Percentiles rank a stretch among this genome's conserved stretches.
Evolutionary conservation across 2,329 filamentous ascomycete genomes (phyloP).

Genomic region (Neonectria neomacrospora): DNA sequence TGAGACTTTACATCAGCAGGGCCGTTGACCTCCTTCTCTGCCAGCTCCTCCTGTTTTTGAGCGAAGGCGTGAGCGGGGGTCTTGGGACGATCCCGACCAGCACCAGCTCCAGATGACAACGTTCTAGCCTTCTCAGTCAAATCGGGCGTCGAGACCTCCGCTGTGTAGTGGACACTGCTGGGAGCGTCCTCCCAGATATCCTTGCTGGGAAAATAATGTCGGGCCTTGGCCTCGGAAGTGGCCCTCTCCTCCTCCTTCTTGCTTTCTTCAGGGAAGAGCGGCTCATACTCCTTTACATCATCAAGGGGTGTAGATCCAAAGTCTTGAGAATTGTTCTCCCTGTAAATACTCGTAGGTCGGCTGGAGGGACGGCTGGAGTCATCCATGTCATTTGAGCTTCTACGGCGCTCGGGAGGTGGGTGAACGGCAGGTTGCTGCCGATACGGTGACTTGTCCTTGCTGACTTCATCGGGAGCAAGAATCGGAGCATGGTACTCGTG

Average conservation of each 20-base stretch:
- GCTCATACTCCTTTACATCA: constrained; percentile 94
- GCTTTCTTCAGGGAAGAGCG: constrained; percentile 86
- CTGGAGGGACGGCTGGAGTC: constrained; percentile 73
- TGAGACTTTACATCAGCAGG: constrained; percentile 45
- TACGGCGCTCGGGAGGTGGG: constrained; percentile 73
- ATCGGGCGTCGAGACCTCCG: constrained; percentile 85
- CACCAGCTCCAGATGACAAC: constrained; percentile 42
- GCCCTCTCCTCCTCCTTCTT: constrained; percentile 59
- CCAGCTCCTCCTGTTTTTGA: constrained; percentile 72
- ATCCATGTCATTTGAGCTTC: constrained; percentile 66
- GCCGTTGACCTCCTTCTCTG: constrained; percentile 61
- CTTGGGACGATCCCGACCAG: constrained; percentile 54
- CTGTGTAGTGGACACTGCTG: constrained; percentile 80
- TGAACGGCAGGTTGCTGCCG: constrained; percentile 83
- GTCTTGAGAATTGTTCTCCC: constrained; percentile 62
- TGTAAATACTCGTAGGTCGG: constrained; percentile 66
- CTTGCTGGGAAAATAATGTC: constrained; percentile 86
- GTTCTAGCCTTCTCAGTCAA: constrained; percentile 55
- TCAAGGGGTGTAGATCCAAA: constrained; percentile 78
- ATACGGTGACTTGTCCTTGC: constrained; percentile 75
- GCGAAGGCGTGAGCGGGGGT: constrained; percentile 74
- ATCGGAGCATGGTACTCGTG: constrained; percentile 80
- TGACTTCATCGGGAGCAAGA: constrained; percentile 86
- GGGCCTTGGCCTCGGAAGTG: constrained; percentile 59
- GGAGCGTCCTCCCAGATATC: constrained; percentile 98